A percentile compares a stretch with the other conserved stretches of the same genome.
Conservation (phyloP, 345 rosid species). For the Syzygium oleosum region DNA sequence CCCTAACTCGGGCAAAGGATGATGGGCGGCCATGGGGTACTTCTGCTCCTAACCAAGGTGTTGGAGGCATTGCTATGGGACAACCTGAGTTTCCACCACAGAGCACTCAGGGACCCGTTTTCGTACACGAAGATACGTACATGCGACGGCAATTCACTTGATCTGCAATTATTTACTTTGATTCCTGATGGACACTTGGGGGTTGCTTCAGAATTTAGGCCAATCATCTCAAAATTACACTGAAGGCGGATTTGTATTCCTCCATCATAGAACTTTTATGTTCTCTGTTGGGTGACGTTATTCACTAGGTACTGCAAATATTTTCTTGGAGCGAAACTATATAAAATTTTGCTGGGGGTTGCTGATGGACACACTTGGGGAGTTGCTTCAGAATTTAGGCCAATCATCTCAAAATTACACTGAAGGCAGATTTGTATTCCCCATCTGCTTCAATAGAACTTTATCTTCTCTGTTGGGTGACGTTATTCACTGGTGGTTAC, state of each 20-base stretch:
- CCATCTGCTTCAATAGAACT: neutral
- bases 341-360: too few species aligned
- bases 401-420: neutral
- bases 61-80: conserved; percentile 60
- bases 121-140: conserved; percentile 72
- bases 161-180: neutral
- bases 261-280: too few species aligned
- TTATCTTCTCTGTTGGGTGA: neutral
- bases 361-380: neutral
- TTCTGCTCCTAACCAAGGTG: conserved; percentile 11
- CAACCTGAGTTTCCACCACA: conserved; percentile 59
- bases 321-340: neutral
- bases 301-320: neutral
- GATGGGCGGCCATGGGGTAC: conserved; percentile 9
- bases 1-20: conserved; percentile 35
- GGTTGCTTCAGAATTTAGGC: too few species aligned
- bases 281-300: too few species aligned
- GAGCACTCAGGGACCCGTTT: conserved; percentile 51
- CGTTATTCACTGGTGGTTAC: neutral
- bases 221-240: too few species aligned
- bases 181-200: neutral
- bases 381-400: neutral
- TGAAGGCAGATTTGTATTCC: neutral
- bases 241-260: too few species aligned
- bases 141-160: conserved; percentile 66